Percentiles rank a stretch among this genome's conserved stretches.
Conservation (phyloP, 2,329 filamentous ascomycete genomes). For the Pseudocercospora macadamiae region DNA sequence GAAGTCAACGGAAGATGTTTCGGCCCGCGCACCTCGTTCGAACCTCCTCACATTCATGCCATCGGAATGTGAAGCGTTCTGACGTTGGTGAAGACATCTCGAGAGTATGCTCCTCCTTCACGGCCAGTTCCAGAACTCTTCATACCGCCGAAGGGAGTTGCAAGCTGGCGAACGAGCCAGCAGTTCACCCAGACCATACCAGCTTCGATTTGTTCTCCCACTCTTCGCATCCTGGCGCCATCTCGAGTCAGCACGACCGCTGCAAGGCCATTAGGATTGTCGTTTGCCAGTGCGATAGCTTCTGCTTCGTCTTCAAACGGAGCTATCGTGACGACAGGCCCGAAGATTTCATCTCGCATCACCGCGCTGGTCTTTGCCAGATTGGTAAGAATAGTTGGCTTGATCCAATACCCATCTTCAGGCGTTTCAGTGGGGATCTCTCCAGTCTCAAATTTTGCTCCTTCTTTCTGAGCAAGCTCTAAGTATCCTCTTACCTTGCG, state of each 20-base stretch:
- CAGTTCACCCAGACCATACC: conserved; percentile 19
- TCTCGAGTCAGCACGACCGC: conserved; percentile 17
- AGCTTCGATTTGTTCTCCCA: conserved; percentile 17
- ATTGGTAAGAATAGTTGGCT: conserved; percentile 51
- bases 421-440: conserved; percentile 4
- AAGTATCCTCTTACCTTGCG: conserved; percentile 17
- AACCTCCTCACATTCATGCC: conserved; percentile 8
- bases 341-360: conserved; percentile 42
- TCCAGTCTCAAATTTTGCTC: conserved; percentile 11
- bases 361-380: conserved; percentile 43
- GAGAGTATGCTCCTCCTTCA: conserved; percentile 18
- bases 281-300: conserved; percentile 39
- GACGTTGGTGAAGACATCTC: conserved; percentile 18
- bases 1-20: background rate
- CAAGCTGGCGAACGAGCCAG: conserved; percentile 17
- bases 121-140: conserved; percentile 18
- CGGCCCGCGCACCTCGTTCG: conserved; percentile 2
- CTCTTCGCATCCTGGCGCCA: conserved; percentile 15
- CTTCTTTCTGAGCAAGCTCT: conserved; percentile 12
- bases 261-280: conserved; percentile 24
- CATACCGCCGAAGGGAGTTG: conserved; percentile 17
- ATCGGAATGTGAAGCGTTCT: conserved; percentile 20
- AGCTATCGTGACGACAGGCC: conserved; percentile 41
- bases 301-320: conserved; percentile 40
- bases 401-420: conserved; percentile 45